Evolutionary conservation across 2,329 filamentous ascomycete species (phyloP).

Genomic region (Xylaria sp.): DNA sequence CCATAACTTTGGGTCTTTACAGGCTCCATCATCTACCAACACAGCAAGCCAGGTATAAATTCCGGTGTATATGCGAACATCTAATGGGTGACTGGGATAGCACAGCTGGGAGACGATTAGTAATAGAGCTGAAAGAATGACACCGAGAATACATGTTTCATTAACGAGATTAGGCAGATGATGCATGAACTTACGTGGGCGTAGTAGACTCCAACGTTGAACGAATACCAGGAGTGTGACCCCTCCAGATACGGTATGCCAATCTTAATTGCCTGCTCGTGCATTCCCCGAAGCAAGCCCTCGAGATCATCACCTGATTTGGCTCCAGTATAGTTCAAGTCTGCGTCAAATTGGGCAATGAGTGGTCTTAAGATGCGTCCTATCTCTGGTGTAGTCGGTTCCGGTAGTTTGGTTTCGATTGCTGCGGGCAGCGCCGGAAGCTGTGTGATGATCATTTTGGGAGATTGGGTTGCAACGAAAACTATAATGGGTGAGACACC

Average conservation of each 20-base stretch:
- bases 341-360: constrained; percentile 31
- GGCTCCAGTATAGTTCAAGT: constrained; percentile 32
- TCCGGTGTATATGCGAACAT: constrained; percentile 49
- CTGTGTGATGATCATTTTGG: constrained; percentile 28
- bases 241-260: constrained; percentile 31
- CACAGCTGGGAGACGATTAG: constrained; percentile 24
- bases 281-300: constrained; percentile 30
- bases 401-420: constrained; percentile 23
- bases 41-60: constrained; percentile 49
- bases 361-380: constrained; percentile 27
- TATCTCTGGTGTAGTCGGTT: constrained; percentile 26
- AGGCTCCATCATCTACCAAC: constrained; percentile 48
- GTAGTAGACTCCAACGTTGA: constrained; percentile 33
- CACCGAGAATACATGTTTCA: neutral
- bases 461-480: constrained; percentile 23
- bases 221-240: constrained; percentile 32
- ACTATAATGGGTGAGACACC: neutral
- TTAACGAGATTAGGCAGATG: neutral
- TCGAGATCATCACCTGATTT: constrained; percentile 32
- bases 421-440: constrained; percentile 11
- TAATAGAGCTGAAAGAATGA: neutral
- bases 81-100: constrained; percentile 37
- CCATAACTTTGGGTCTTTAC: constrained; percentile 36
- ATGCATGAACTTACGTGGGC: constrained; percentile 25
- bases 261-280: constrained; percentile 31